Conservation (phyloP, 257 asterid species). For the Petrea volubilis region DNA sequence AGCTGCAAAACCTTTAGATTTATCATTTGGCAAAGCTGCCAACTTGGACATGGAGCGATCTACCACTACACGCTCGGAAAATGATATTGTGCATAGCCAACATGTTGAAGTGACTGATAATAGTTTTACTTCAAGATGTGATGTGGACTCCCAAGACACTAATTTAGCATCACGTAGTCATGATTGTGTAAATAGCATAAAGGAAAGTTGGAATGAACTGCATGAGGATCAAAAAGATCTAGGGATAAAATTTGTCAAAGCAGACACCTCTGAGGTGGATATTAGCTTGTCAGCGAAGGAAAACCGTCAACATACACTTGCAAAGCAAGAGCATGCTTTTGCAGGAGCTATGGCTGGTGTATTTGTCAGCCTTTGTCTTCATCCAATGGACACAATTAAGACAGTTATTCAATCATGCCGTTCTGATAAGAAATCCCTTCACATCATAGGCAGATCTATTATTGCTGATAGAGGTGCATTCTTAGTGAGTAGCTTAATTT, state of each 20-base stretch:
- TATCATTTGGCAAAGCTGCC: slow-evolving; percentile 20
- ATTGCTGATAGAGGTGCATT: slow-evolving; percentile 81
- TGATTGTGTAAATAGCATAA: slow-evolving; percentile 29
- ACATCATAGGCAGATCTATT: slow-evolving; percentile 59
- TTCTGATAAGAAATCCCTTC: slow-evolving; percentile 62
- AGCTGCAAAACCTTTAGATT: slow-evolving; percentile 22
- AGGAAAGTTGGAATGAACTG: slow-evolving; percentile 16
- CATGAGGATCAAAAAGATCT: slow-evolving; percentile 26
- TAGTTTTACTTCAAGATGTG: slow-evolving; percentile 26
- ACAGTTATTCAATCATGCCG: slow-evolving; percentile 86
- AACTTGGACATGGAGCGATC: slow-evolving; percentile 30
- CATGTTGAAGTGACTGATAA: slow-evolving; percentile 27
- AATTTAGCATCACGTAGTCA: slow-evolving; percentile 22
- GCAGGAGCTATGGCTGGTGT: slow-evolving; percentile 98
- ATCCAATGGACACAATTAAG: slow-evolving; percentile 89
- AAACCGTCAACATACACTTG: slow-evolving; percentile 45
- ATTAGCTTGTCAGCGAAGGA: slow-evolving; percentile 32
- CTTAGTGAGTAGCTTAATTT: slow-evolving; percentile 16
- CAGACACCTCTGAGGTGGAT: slow-evolving; percentile 33
- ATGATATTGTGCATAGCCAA: slow-evolving; percentile 20
- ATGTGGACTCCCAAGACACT: slow-evolving; percentile 25
- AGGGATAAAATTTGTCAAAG: slow-evolving; percentile 13
- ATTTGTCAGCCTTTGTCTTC: slow-evolving; percentile 87
- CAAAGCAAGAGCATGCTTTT: slow-evolving; percentile 86
- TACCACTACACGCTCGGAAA: slow-evolving; percentile 25